These are phyloP conservation scores for Aspergillus niger DNA, from an alignment of 2,329 filamentous ascomycete species.

Conservation along the genomic window DNA sequence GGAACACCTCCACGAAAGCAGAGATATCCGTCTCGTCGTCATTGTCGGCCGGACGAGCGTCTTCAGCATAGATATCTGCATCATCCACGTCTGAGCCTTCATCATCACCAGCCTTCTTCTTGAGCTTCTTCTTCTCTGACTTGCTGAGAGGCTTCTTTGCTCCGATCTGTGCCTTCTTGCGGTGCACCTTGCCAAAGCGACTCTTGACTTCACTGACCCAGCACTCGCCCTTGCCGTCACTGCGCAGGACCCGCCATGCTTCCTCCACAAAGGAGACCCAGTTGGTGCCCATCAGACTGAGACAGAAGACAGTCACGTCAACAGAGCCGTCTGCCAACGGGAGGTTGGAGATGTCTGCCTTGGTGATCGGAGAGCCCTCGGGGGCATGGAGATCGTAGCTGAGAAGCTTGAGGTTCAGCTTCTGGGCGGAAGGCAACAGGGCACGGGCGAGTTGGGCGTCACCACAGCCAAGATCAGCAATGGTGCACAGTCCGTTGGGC, in stretches of 20 bases:
- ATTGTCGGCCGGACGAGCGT: constrained; percentile 57
- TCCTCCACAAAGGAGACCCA: constrained; percentile 97
- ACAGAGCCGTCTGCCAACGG: constrained; percentile 73
- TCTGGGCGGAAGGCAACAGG: constrained; percentile 61
- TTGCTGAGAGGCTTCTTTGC: constrained; percentile 44
- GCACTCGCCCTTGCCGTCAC: constrained; percentile 80
- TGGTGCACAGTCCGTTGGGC: constrained; percentile 66
- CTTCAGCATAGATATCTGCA: constrained; percentile 57
- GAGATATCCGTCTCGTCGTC: constrained; percentile 79
- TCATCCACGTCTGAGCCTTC: constrained; percentile 46
- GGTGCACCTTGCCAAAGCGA: constrained; percentile 69
- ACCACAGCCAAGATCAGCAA: constrained; percentile 92
- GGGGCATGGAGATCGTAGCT: constrained; percentile 87
- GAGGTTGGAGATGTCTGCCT: constrained; percentile 83
- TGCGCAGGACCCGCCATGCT: constrained; percentile 85
- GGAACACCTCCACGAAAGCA: constrained; percentile 81
- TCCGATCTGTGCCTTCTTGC: constrained; percentile 45
- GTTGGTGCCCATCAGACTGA: constrained; percentile 98
- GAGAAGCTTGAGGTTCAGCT: constrained; percentile 71
- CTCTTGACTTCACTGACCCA: constrained; percentile 98
- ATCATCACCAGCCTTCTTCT: constrained; percentile 52
- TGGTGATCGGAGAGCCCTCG: constrained; percentile 69
- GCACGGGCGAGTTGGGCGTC: constrained; percentile 78
- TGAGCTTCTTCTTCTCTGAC: constrained; percentile 47
- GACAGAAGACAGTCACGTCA: constrained; percentile 90